Base-by-base conservation (phyloP, 257 asterid species). In the Nyctanthes arbortristis region DNA sequence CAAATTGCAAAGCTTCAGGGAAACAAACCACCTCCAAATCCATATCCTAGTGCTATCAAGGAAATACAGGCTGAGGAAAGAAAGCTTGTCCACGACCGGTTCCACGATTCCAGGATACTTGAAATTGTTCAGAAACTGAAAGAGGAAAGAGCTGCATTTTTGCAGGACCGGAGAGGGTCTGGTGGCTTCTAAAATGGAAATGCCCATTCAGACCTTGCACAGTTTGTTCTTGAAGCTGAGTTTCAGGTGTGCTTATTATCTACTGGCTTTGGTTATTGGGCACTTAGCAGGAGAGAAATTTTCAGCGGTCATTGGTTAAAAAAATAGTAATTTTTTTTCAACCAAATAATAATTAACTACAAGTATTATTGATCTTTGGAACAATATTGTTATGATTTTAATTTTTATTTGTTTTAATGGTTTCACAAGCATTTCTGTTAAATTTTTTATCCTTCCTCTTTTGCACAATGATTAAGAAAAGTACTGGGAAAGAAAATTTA, bases 21-120 rank as follows among this genome's bases (percentile, higher is more conserved):
- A 4, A 88, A 82, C 80, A 74, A 81, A 54, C 91, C 85, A 31
- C 97, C 92, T 74, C 88, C 92, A 59, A 88, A 88, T 59, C 96
- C 98, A 30, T 87, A 80, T 57, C 89, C 97, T 11, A 84, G 89
- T 72, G 92, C 96, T 65, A 33, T 88, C 62, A 87, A 82, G 69
- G 94, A 93, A 80, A 90, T 87, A 75, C 94, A 91, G 69, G 91
- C 86, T 14, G 96, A 91, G 82, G 95, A 89, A 77, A 84, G 81
- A 75, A 76, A 76, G 83, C 80, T 77, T 71, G 79, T 87, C 11
- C 79, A 64, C 22, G 96, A 85, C 52, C 90, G 97, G 16, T 91
- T 89, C 74, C 27, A 37, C 63, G 78, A 84, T 77, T 88, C 74
- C 31, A 67, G 68, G 52, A 59, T 81, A 5, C 78, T 66, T 37